Conservation (phyloP, 2,329 filamentous ascomycete species). For the Fusarium sp. region DNA sequence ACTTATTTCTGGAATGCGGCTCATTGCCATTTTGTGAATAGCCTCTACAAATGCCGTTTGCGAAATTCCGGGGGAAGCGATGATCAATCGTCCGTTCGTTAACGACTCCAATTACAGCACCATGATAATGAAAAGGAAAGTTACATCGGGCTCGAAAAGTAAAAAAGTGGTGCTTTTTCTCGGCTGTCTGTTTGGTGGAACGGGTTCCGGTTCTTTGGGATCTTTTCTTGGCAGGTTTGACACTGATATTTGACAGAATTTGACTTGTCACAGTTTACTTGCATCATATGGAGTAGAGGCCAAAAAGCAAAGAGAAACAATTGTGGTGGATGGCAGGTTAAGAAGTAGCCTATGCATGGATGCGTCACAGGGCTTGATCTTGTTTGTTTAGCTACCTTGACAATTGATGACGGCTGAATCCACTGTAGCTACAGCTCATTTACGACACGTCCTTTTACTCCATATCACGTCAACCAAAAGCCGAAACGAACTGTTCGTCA, state of each 20-base stretch:
- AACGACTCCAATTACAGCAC: neutral
- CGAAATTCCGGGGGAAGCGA: constrained; percentile 8
- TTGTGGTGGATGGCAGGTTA: neutral
- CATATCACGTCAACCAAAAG: neutral
- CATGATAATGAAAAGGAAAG: neutral
- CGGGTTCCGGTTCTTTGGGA: constrained; percentile 27
- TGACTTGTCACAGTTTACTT: constrained; percentile 19
- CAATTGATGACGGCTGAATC: neutral
- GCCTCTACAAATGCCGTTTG: constrained; percentile 16
- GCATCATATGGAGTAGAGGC: neutral
- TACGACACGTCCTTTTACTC: constrained; percentile 1
- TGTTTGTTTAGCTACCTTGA: neutral
- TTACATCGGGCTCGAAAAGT: constrained; percentile 4
- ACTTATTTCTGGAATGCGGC: constrained; percentile 23
- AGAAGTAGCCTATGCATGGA: neutral
- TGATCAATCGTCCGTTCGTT: too few relatives aligned
- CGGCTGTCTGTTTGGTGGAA: neutral
- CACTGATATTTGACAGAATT: neutral
- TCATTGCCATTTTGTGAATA: neutral
- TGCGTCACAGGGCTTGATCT: constrained; percentile 4
- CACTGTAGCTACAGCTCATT: neutral
- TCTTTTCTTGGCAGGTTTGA: neutral
- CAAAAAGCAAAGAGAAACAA: constrained; percentile 11
- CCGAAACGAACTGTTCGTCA: neutral
- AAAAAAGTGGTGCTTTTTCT: constrained; percentile 12